A percentile compares a stretch with the other conserved stretches of the same genome.
Conservation (phyloP, 1,284 basidiomycete genomes). For the Gomphus sp. region DNA sequence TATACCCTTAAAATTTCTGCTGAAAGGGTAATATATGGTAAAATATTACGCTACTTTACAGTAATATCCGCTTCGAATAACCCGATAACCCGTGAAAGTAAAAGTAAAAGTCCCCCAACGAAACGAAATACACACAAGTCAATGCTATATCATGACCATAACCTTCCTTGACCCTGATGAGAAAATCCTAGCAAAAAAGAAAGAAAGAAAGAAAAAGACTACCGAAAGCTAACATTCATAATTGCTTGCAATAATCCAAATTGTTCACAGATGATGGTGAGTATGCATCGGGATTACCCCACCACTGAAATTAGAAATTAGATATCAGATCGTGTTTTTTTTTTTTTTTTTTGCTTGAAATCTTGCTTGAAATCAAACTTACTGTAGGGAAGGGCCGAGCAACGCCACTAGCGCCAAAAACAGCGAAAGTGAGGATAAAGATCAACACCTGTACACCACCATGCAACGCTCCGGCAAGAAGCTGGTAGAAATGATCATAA, state of each 20-base stretch:
- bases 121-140: too few species aligned
- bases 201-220: too few species aligned
- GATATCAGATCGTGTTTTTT: not conserved
- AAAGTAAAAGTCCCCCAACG: too few species aligned
- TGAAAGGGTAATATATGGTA: not conserved
- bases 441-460: conserved; percentile 62
- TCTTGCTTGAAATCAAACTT: conserved; percentile 13
- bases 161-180: too few species aligned
- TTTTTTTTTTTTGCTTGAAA: too few species aligned
- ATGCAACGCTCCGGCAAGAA: conserved; percentile 57
- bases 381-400: conserved; percentile 42
- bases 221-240: not conserved
- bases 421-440: conserved; percentile 59
- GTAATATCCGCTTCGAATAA: too few species aligned
- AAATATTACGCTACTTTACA: not conserved
- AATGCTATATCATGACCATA: too few species aligned
- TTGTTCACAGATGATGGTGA: conserved; percentile 1
- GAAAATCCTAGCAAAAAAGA: not conserved
- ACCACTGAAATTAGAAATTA: conserved; percentile 11
- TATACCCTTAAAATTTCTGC: not conserved
- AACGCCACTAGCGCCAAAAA: conserved; percentile 53
- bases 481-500: conserved; percentile 13
- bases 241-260: conserved; percentile 10
- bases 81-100: too few species aligned
- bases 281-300: conserved; percentile 10